Conservation (phyloP, 768 basidiomycete species). For the Ramaria sp. region DNA sequence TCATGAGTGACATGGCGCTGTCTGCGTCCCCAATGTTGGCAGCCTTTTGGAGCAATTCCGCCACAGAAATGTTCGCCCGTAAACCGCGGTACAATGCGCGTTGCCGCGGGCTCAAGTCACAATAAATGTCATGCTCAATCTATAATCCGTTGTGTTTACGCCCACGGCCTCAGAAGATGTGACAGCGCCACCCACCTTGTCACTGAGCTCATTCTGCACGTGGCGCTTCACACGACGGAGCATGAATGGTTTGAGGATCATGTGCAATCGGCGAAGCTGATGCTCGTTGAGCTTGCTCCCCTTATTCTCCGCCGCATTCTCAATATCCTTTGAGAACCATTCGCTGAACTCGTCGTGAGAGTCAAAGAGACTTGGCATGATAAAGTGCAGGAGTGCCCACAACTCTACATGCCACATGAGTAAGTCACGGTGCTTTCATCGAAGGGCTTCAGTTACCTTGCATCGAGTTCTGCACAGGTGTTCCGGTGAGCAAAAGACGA, state of each 20-base stretch:
- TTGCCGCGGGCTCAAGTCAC: constrained; percentile 90
- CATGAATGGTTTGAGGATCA: constrained; percentile 99
- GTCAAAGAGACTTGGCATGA: constrained; percentile 99
- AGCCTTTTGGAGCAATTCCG: constrained; percentile 89
- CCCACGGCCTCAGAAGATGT: not conserved
- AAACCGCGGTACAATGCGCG: constrained; percentile 82
- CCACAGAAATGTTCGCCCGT: constrained; percentile 86
- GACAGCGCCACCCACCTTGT: constrained; percentile 54
- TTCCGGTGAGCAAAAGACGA: constrained; percentile 88
- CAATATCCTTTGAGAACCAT: constrained; percentile 99
- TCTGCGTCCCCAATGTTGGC: constrained; percentile 85
- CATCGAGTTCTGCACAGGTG: constrained; percentile 99
- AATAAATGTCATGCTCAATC: constrained; percentile 95
- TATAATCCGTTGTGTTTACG: constrained; percentile 21
- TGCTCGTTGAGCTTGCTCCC: constrained; percentile 89
- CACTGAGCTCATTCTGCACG: constrained; percentile 98
- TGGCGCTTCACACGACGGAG: constrained; percentile 91
- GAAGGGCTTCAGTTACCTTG: constrained; percentile 49
- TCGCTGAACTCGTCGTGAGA: constrained; percentile 99
- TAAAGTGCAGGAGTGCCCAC: constrained; percentile 98
- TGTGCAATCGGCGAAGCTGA: constrained; percentile 88
- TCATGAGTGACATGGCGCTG: constrained; percentile 92
- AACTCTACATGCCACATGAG: constrained; percentile 47
- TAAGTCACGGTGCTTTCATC: not conserved
- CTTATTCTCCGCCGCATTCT: constrained; percentile 88